Evolutionary conservation across 2,329 filamentous ascomycete genomes (phyloP).

Genomic region (Ophiobolus disseminans): DNA sequence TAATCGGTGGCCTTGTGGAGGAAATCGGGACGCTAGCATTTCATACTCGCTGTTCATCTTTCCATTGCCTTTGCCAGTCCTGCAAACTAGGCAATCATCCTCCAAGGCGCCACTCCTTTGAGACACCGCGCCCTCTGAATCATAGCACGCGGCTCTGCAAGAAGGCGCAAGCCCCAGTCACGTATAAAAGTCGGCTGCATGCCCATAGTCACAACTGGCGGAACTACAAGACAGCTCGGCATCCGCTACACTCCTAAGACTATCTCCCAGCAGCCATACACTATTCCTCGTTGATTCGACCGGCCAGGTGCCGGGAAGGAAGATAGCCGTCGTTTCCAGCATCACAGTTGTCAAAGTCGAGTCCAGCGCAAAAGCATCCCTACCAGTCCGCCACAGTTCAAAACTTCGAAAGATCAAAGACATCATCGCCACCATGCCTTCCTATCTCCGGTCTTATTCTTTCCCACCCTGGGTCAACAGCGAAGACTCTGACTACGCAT

Average conservation of each 20-base stretch:
- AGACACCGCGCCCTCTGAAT: conserved; percentile 14
- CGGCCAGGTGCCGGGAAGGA: conserved; percentile 41
- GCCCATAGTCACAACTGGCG: conserved; percentile 21
- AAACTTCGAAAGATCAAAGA: conserved; percentile 31
- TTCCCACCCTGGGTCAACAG: conserved; percentile 45
- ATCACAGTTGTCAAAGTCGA: conserved; percentile 35
- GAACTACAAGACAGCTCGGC: conserved; percentile 27
- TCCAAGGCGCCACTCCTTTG: conserved; percentile 37
- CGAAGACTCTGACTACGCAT: conserved; percentile 26
- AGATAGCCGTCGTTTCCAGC: conserved; percentile 22
- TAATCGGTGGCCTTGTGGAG: conserved; percentile 31
- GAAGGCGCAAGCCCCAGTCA: conserved; percentile 37
- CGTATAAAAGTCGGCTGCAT: conserved; percentile 37
- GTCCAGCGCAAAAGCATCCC: conserved; percentile 29
- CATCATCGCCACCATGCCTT: conserved; percentile 42
- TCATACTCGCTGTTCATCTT: conserved; percentile 21
- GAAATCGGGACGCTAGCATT: conserved; percentile 20
- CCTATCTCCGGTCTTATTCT: conserved; percentile 45
- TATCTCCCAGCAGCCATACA: conserved; percentile 19
- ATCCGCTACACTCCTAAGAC: conserved; percentile 20
- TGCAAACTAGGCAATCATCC: conserved; percentile 33
- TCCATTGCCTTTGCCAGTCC: conserved; percentile 8
- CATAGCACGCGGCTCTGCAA: conserved; percentile 30
- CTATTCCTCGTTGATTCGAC: conserved; percentile 35
- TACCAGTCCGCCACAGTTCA: conserved; percentile 30